These are phyloP conservation scores for Linnemannia hyalina DNA, from an alignment of 192 early-diverging fungal genomes.

Conservation along the genomic window DNA sequence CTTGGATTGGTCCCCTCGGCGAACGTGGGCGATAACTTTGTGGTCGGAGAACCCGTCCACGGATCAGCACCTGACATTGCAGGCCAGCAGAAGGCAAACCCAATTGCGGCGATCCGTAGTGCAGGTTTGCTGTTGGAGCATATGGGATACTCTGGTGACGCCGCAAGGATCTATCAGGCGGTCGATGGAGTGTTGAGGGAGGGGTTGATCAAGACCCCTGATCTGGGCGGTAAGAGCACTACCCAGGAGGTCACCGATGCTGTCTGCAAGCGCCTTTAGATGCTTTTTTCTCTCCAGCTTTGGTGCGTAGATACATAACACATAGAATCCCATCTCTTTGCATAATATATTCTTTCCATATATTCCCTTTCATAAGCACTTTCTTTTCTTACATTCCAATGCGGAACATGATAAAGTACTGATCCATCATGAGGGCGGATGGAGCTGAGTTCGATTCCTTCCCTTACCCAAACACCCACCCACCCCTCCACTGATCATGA, in stretches of 20 bases:
- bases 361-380: too few relatives aligned
- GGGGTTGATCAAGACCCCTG: constrained; percentile 80
- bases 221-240: constrained; percentile 89
- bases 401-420: too few relatives aligned
- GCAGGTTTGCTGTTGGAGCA: constrained; percentile 94
- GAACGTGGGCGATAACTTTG: constrained; percentile 96
- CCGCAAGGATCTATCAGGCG: constrained; percentile 83
- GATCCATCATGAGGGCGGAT: too few relatives aligned
- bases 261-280: constrained; percentile 78
- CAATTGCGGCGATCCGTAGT: constrained; percentile 94
- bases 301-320: too few relatives aligned
- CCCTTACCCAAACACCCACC: too few relatives aligned
- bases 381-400: too few relatives aligned
- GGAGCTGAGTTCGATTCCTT: too few relatives aligned
- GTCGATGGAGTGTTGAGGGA: constrained; percentile 85
- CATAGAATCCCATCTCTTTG: background rate
- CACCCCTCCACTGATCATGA: too few relatives aligned
- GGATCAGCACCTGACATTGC: constrained; percentile 99
- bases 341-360: background rate
- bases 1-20: constrained; percentile 96
- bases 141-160: constrained; percentile 79
- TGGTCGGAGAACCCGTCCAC: constrained; percentile 96
- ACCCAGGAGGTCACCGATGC: constrained; percentile 88
- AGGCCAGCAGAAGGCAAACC: constrained; percentile 97
- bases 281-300: background rate